A percentile compares a stretch with the other conserved stretches of the same genome.
phyloP scores from a whole-genome alignment of 306 rosid species.

The Cicer judaicum region DNA sequence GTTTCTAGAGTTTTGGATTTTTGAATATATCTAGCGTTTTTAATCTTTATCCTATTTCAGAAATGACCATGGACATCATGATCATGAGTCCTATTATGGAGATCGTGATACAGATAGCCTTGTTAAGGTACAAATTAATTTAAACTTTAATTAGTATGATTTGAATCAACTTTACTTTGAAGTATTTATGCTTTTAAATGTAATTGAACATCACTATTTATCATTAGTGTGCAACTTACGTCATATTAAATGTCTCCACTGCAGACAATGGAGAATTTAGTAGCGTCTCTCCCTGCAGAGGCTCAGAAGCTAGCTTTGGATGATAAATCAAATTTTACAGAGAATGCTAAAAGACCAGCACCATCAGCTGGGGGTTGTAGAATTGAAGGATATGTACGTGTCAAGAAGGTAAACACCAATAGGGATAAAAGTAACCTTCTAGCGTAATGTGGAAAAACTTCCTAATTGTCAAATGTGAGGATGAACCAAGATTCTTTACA shows the following conservation, averaged over 20 bases:
- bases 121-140: slow-evolving; percentile 69
- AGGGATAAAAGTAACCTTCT: slow-evolving; percentile 18
- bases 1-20: slow-evolving; percentile 36
- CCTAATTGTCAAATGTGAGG: slow-evolving; percentile 35
- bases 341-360: slow-evolving; percentile 75
- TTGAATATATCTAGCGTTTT: slow-evolving; percentile 23
- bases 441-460: slow-evolving; percentile 29
- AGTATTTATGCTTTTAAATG: slow-evolving; percentile 30
- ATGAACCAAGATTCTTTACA: slow-evolving; percentile 25
- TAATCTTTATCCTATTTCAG: slow-evolving; percentile 55
- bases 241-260: slow-evolving; percentile 46
- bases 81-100: slow-evolving; percentile 93
- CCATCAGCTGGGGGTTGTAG: slow-evolving; percentile 93
- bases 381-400: slow-evolving; percentile 92
- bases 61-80: slow-evolving; percentile 90
- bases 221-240: slow-evolving; percentile 37
- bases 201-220: slow-evolving; percentile 17
- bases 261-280: slow-evolving; percentile 87
- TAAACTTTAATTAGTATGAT: slow-evolving; percentile 32
- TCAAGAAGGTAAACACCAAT: slow-evolving; percentile 73
- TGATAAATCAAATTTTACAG: slow-evolving; percentile 58
- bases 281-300: slow-evolving; percentile 65
- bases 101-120: slow-evolving; percentile 91
- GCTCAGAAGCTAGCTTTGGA: slow-evolving; percentile 60
- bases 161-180: slow-evolving; percentile 35